Evolutionary conservation across 75 land plant species (phyloP), one percentile per base, ranked within the genome.

Genomic region (Pseudotsuga menziesii): DNA sequence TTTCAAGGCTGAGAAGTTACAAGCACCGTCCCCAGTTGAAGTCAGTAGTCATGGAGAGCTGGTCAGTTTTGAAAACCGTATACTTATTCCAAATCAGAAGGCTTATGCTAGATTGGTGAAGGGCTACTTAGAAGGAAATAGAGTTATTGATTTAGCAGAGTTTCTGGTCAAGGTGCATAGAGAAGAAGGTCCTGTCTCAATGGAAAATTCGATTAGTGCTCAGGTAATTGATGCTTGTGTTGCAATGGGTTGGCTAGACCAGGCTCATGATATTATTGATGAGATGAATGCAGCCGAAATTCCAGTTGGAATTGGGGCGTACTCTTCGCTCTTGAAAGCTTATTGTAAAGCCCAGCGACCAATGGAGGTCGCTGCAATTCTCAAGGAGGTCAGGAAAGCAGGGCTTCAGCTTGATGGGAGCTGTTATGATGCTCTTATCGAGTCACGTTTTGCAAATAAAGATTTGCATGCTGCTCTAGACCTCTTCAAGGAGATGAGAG

Each of bases 401-500:
- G 93, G 93, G 26, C 56, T 91, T 36, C 93, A 91, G 77, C 82
- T 91, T 13, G 93, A 91, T 81, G 79, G 84, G 26, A 86, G 86
- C 57, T 91, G 87, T 75, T 91, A 91, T 79, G 89, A 86, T 15
- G 82, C 87, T 58, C 19, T 88, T 52, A 85, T 88, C 32, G 72
- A 85, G 41, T 72, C 81, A 7, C 70, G 76, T 17, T 78, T 88
- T 25, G 63, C 83, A 58, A 54, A 85, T 23, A 78, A 84, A 73
- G 90, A 91, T 76, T 77, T 80, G 7, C 44, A 52, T 39, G 88
- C 78, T n/a, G 92, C 89, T 13, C 80, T 90, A n/a, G 58, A 63
- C 78, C 76, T 85, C 17, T 90, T 88, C 82, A 85, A 80, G 80
- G 90, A 90, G 81, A 88, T 88, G 92, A 90, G 87, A 74, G 91